Percentiles rank a stretch among this genome's conserved stretches.
These are phyloP conservation scores for Hymenoscyphus fructigenus DNA, from an alignment of 2,329 filamentous ascomycete genomes.

Conservation along the genomic window DNA sequence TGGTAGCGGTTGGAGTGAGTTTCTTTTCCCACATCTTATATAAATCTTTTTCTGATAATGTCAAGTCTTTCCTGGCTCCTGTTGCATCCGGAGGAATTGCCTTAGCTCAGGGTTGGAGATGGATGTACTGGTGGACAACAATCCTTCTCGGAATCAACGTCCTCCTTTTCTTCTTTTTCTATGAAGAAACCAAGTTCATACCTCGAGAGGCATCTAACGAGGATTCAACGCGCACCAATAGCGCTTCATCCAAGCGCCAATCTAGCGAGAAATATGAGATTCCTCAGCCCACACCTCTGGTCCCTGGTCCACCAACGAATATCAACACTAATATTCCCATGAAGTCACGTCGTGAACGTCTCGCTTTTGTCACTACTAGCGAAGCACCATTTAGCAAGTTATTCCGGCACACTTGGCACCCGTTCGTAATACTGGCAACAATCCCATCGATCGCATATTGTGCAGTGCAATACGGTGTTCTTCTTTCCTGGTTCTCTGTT, in stretches of 20 bases:
- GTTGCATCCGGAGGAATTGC: conserved; percentile 42
- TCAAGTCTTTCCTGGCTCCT: conserved; percentile 37
- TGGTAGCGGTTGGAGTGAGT: conserved; percentile 32
- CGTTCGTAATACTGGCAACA: conserved; percentile 38
- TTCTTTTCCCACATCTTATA: neutral
- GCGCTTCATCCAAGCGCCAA: neutral
- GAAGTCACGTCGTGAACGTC: conserved; percentile 45
- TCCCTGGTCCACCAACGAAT: neutral
- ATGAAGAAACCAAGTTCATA: conserved; percentile 43
- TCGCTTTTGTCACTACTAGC: conserved; percentile 37
- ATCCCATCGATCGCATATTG: conserved; percentile 42
- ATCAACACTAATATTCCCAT: conserved; percentile 33
- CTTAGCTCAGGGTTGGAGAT: conserved; percentile 47
- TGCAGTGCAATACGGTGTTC: conserved; percentile 39
- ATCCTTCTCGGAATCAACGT: conserved; percentile 42
- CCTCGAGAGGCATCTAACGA: neutral
- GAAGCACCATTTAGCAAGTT: conserved; percentile 34
- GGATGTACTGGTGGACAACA: conserved; percentile 48
- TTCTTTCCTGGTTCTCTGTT: conserved; percentile 41
- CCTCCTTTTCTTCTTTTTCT: conserved; percentile 44
- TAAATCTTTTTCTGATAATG: neutral
- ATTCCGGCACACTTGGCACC: conserved; percentile 39
- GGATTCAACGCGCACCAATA: neutral
- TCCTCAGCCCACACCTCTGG: neutral
- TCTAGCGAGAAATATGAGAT: neutral